phyloP scores from a whole-genome alignment of 192 early-diverging fungal species.

The Umbelopsis sp. region DNA sequence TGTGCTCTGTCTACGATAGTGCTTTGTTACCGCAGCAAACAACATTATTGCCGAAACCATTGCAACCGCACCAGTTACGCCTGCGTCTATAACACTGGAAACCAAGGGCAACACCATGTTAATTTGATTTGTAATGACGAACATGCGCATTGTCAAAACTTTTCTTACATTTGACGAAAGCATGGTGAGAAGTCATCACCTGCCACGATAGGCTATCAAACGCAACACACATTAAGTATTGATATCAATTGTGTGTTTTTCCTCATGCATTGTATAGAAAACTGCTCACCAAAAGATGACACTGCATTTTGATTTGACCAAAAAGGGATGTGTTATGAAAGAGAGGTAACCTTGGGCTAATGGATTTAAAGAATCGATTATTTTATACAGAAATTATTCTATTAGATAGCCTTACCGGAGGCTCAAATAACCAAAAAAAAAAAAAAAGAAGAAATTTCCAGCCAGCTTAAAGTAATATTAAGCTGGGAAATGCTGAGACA shows the following conservation, averaged over 20 bases:
- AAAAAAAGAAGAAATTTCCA: too few species aligned
- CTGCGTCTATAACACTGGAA: constrained; percentile 28
- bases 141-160: background rate
- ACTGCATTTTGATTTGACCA: constrained; percentile 5
- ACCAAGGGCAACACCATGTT: background rate
- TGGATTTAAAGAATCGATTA: background rate
- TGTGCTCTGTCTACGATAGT: constrained; percentile 22
- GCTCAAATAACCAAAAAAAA: background rate
- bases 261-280: too few species aligned
- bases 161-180: constrained; percentile 37
- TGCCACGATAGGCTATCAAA: constrained; percentile 16
- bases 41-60: constrained; percentile 11
- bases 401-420: constrained; percentile 2
- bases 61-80: constrained; percentile 6
- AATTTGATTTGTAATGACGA: background rate
- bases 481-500: background rate
- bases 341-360: background rate
- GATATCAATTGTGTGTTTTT: background rate
- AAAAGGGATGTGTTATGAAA: background rate
- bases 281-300: constrained; percentile 13
- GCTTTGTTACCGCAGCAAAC: constrained; percentile 2
- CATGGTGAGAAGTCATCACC: constrained; percentile 32
- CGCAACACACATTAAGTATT: background rate
- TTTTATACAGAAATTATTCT: constrained; percentile 11
- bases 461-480: background rate